Conservation (phyloP, 2,329 filamentous ascomycete species). For the Alternaria sp. region DNA sequence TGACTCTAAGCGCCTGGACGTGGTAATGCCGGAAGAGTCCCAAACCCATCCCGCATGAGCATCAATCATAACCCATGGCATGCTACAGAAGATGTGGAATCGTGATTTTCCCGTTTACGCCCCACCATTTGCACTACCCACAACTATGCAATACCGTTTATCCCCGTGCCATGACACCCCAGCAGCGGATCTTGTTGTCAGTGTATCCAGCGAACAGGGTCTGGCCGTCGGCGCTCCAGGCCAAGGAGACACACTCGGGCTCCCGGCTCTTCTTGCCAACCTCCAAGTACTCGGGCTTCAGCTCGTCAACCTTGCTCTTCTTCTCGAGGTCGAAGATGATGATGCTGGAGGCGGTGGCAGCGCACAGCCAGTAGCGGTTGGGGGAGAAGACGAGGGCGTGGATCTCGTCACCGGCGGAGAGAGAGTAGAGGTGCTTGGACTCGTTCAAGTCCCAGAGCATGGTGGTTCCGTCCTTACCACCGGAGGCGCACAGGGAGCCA, state of each 20-base stretch:
- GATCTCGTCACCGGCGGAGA: conserved; percentile 99
- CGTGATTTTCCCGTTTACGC: conserved; percentile 49
- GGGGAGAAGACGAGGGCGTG: conserved; percentile 99
- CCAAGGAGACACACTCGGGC: conserved; percentile 96
- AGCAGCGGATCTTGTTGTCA: conserved; percentile 78
- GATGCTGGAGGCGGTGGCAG: conserved; percentile 95
- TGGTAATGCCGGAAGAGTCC: conserved; percentile 52
- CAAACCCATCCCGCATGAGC: conserved; percentile 47
- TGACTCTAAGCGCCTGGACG: conserved; percentile 55
- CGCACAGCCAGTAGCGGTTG: conserved; percentile 99
- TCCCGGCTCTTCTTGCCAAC: conserved; percentile 99
- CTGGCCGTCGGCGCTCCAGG: conserved; percentile 98
- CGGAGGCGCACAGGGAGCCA: conserved; percentile 97
- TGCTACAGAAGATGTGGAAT: conserved; percentile 52
- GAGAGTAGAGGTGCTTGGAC: conserved; percentile 99
- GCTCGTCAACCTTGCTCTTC: conserved; percentile 99
- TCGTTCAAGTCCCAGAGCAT: conserved; percentile 99
- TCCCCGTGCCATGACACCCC: conserved; percentile 55
- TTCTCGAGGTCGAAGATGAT: conserved; percentile 99
- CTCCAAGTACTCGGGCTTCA: conserved; percentile 97
- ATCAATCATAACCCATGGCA: conserved; percentile 50
- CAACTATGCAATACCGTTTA: conserved; percentile 38
- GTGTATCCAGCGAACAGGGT: conserved; percentile 99
- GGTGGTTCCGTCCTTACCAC: conserved; percentile 99
- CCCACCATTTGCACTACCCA: conserved; percentile 32